Conservation (phyloP, 176 grass and related monocot species). For the Ensete glaucum region DNA sequence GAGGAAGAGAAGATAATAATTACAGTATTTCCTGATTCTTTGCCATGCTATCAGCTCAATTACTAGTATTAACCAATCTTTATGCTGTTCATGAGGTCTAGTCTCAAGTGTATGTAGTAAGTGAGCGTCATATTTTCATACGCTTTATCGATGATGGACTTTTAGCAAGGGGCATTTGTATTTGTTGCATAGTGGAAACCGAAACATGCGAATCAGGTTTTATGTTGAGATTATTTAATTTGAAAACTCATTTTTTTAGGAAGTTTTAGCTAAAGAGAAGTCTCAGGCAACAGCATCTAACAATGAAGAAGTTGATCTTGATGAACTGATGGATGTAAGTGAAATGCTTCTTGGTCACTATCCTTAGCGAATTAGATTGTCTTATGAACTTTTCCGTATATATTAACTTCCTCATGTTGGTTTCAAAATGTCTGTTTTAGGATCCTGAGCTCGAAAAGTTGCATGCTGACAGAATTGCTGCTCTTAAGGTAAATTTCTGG, state of each 20-base stretch:
- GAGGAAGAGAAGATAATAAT: too few species aligned
- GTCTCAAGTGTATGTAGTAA: too few species aligned
- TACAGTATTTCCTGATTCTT: too few species aligned
- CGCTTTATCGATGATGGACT: too few species aligned
- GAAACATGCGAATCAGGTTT: neutral
- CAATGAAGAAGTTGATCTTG: conserved; percentile 87
- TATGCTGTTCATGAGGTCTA: too few species aligned
- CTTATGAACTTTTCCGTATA: neutral
- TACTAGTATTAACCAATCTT: too few species aligned
- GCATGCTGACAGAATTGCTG: conserved; percentile 87
- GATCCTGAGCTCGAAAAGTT: conserved; percentile 95
- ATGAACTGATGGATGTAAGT: conserved; percentile 94
- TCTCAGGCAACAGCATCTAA: conserved; percentile 43
- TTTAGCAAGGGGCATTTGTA: too few species aligned
- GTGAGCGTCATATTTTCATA: too few species aligned
- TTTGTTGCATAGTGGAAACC: too few species aligned
- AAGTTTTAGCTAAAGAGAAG: conserved; percentile 62
- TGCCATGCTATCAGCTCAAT: too few species aligned
- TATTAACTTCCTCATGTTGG: conserved; percentile 3
- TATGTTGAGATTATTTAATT: conserved; percentile 6
- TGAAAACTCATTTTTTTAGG: conserved; percentile 33
- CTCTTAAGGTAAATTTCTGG: conserved; percentile 59
- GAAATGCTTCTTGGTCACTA: neutral
- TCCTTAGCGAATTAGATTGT: neutral
- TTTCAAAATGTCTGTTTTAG: conserved; percentile 22